A percentile compares a stretch with the other conserved stretches of the same genome.
These are phyloP conservation scores for Maudiozyma humilis DNA, from an alignment of 1,139 yeast species.

Conservation along the genomic window DNA sequence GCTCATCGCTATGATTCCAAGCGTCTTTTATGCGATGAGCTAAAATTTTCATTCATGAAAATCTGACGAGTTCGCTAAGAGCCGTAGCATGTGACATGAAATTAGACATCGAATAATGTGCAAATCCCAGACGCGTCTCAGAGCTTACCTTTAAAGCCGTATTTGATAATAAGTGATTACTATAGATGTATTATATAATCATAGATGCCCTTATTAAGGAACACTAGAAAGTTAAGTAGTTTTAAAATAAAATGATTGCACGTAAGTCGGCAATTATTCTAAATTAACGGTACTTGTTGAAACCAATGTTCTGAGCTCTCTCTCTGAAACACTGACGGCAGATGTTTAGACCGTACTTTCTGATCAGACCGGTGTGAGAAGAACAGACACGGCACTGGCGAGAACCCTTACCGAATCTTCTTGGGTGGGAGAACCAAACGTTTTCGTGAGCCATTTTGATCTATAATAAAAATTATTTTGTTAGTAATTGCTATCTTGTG, in stretches of 20 bases:
- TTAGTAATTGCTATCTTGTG: not conserved
- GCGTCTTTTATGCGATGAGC: no score
- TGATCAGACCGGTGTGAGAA: constrained; percentile 97
- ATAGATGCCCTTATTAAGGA: constrained; percentile 2
- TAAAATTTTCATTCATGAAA: constrained; percentile 3
- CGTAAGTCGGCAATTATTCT: not conserved
- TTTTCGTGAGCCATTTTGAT: constrained; percentile 95
- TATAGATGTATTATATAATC: constrained; percentile 1
- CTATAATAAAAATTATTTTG: constrained; percentile 2
- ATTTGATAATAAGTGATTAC: not conserved
- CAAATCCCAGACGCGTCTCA: not conserved
- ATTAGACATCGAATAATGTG: not conserved
- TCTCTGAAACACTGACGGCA: constrained; percentile 99
- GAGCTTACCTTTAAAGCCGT: not conserved
- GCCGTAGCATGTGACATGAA: not conserved
- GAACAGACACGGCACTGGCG: constrained; percentile 99
- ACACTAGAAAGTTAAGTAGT: not conserved
- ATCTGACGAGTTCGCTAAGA: not conserved
- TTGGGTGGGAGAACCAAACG: constrained; percentile 99
- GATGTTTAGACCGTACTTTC: constrained; percentile 98
- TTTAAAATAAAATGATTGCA: not conserved
- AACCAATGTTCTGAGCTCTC: constrained; percentile 97
- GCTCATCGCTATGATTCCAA: no score
- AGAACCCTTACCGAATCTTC: constrained; percentile 99
- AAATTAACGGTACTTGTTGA: constrained; percentile 91